These are phyloP conservation scores for Tremella yokohamensis DNA, from an alignment of 768 basidiomycete species.

Conservation along the genomic window DNA sequence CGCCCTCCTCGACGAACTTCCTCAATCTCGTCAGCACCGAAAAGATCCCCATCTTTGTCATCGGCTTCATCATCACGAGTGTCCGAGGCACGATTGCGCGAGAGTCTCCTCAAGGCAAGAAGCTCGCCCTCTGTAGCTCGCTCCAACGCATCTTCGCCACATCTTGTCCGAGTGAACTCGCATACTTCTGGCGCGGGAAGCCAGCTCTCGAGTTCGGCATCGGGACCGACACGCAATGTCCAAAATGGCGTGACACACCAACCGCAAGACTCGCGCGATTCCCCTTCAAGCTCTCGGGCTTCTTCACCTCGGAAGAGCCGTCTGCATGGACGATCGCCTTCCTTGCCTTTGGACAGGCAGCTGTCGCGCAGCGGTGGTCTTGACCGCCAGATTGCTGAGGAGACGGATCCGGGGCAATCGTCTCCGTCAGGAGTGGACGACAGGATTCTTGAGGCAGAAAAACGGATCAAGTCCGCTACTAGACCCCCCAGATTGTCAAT, in stretches of 20 bases:
- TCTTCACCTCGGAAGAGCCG: background rate
- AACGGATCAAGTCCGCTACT: conserved; percentile 14
- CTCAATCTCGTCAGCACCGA: background rate
- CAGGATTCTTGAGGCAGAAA: conserved; percentile 21
- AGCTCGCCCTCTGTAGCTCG: background rate
- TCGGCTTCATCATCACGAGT: background rate
- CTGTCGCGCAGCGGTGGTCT: background rate
- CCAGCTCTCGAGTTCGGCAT: too few species aligned
- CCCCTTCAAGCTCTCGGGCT: background rate
- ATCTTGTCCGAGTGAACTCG: background rate
- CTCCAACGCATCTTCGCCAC: background rate
- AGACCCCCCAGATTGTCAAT: background rate
- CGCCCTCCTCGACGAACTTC: conserved; percentile 1
- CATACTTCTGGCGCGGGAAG: too few species aligned
- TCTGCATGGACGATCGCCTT: background rate
- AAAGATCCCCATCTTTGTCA: background rate
- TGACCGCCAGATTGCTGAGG: background rate
- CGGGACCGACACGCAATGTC: too few species aligned
- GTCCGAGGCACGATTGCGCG: background rate
- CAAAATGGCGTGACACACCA: background rate
- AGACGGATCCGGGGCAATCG: background rate
- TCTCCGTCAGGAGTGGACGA: conserved; percentile 12
- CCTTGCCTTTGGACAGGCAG: background rate
- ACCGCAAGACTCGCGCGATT: background rate
- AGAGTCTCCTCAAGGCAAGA: background rate